A percentile compares a stretch with the other conserved stretches of the same genome.
Evolutionary conservation across 108 stramenopile species (phyloP).

Genomic region (Cylindrotheca closterium): DNA sequence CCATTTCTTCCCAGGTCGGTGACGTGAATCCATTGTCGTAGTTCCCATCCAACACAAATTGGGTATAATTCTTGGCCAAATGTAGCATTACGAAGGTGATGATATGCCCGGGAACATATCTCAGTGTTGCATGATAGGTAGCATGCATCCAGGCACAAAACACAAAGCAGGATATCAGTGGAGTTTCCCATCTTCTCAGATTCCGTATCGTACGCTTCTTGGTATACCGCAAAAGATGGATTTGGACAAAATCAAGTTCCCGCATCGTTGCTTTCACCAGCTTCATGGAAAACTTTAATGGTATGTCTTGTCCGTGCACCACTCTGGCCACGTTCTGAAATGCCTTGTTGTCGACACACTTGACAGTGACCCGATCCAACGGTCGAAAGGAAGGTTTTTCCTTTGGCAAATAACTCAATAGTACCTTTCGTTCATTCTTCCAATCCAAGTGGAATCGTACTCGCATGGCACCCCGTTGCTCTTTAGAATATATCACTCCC

Average conservation of each 20-base stretch:
- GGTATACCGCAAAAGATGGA: conserved; percentile 13
- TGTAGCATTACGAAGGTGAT: conserved; percentile 27
- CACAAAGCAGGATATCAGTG: conserved; percentile 31
- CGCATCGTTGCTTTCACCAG: conserved; percentile 24
- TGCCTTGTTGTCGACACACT: conserved; percentile 31
- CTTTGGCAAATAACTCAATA: conserved; percentile 49
- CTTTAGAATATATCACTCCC: conserved; percentile 35
- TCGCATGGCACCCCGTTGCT: conserved; percentile 48
- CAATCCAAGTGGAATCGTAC: conserved; percentile 53
- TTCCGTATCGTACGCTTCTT: conserved; percentile 25
- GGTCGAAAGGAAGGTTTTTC: conserved; percentile 1
- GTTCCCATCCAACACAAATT: conserved; percentile 17
- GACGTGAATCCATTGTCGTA: conserved; percentile 20
- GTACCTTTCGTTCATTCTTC: conserved; percentile 42
- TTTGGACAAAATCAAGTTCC: conserved; percentile 25
- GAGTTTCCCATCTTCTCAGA: conserved; percentile 23
- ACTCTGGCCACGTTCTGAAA: conserved; percentile 45
- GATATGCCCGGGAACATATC: conserved; percentile 28
- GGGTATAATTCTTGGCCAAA: conserved; percentile 23
- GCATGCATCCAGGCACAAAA: conserved; percentile 47
- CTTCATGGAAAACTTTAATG: conserved; percentile 32
- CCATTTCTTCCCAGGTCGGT: conserved; percentile 34
- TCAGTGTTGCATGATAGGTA: conserved; percentile 11
- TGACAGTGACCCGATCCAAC: conserved; percentile 21
- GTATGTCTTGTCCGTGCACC: conserved; percentile 38